A percentile compares a stretch with the other conserved stretches of the same genome.
phyloP scores from a whole-genome alignment of 306 rosid genomes.

The Vigna reflexopilosa region DNA sequence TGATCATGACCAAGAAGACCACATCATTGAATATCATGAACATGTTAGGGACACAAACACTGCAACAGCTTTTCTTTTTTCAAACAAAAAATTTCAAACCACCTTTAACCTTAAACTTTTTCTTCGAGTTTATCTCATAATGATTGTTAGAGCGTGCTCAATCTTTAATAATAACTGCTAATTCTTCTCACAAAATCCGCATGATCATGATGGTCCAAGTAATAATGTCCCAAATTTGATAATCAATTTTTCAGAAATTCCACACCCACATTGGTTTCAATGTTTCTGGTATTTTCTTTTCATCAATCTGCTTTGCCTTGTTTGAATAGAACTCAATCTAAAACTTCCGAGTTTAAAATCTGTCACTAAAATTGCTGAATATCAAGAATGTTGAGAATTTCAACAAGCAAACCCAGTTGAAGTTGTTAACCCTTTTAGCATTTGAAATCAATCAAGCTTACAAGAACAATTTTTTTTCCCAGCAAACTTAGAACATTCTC shows the following conservation, averaged over 20 bases:
- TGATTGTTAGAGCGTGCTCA: not conserved
- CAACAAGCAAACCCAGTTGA: no score
- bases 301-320: no score
- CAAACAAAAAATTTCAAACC: conserved; percentile 16
- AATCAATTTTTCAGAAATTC: no score
- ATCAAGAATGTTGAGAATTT: no score
- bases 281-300: no score
- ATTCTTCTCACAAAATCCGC: not conserved
- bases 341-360: no score
- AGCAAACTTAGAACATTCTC: not conserved
- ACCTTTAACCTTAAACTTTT: conserved; percentile 42
- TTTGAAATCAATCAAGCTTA: not conserved
- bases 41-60: not conserved
- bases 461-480: not conserved
- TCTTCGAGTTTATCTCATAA: not conserved
- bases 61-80: conserved; percentile 11
- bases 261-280: no score
- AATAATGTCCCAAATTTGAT: not conserved
- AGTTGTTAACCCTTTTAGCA: not conserved
- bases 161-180: not conserved
- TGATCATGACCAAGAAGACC: conserved; percentile 43
- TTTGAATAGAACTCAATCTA: no score
- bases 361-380: no score
- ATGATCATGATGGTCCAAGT: conserved; percentile 10
- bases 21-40: conserved; percentile 39